Evolutionary conservation across 2,329 filamentous ascomycete species (phyloP).

Genomic region (Fonsecaea pugnacius): DNA sequence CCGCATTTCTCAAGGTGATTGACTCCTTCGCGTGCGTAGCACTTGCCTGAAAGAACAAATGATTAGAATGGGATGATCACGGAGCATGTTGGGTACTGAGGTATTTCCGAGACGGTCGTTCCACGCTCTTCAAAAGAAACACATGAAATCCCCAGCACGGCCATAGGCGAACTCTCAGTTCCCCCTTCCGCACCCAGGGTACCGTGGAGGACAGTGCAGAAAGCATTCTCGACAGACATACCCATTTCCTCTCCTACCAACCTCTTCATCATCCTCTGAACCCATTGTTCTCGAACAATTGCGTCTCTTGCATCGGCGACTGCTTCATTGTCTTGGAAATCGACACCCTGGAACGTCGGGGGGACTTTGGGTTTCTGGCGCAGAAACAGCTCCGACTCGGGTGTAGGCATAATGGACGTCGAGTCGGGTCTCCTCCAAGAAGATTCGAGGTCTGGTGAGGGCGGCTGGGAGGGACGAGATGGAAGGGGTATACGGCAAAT

Average conservation of each 20-base stretch:
- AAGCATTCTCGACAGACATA: conserved; percentile 48
- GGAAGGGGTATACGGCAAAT: not conserved
- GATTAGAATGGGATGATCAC: not conserved
- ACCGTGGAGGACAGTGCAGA: not conserved
- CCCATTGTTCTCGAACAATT: conserved; percentile 70
- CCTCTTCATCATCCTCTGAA: conserved; percentile 70
- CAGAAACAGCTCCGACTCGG: conserved; percentile 67
- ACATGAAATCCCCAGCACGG: not conserved
- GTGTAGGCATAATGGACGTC: conserved; percentile 61
- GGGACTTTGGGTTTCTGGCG: conserved; percentile 68
- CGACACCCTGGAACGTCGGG: conserved; percentile 69
- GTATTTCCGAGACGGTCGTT: not conserved
- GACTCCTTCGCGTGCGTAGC: conserved; percentile 66
- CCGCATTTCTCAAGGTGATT: conserved; percentile 72
- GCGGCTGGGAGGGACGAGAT: not conserved
- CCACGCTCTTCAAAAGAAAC: not conserved
- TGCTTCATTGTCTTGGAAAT: conserved; percentile 67
- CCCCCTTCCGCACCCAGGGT: not conserved
- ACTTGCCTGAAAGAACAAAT: conserved; percentile 62
- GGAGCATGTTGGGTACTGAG: not conserved
- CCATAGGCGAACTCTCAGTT: not conserved
- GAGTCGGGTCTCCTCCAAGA: not conserved
- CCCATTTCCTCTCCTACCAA: conserved; percentile 69
- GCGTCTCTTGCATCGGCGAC: conserved; percentile 68
- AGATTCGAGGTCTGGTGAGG: conserved; percentile 2